Evolutionary conservation across 768 basidiomycete species (phyloP).

Genomic region (Termitomyces sp.): DNA sequence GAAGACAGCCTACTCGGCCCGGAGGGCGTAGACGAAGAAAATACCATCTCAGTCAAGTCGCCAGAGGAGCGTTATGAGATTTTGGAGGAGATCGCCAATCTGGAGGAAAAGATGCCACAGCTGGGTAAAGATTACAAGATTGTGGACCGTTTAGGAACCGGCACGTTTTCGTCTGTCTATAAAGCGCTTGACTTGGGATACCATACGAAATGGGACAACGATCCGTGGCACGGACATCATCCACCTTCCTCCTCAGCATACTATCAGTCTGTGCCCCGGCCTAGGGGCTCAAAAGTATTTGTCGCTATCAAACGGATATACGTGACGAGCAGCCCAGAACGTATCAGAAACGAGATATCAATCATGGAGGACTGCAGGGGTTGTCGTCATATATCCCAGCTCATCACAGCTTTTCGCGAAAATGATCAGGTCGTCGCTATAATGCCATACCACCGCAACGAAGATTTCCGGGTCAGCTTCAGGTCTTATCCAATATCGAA

Average conservation of each 20-base stretch:
- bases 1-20: conserved; percentile 28
- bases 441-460: conserved; percentile 90
- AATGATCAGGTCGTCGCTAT: conserved; percentile 90
- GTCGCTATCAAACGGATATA: conserved; percentile 97
- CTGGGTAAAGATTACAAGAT: conserved; percentile 67
- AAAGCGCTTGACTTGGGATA: conserved; percentile 83
- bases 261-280: conserved; percentile 47
- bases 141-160: conserved; percentile 90
- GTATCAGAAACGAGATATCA: conserved; percentile 88
- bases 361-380: conserved; percentile 86
- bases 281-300: conserved; percentile 50
- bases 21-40: conserved; percentile 54
- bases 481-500: not conserved
- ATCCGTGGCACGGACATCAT: conserved; percentile 66
- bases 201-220: conserved; percentile 72
- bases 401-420: conserved; percentile 91
- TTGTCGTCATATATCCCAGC: conserved; percentile 82
- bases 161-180: conserved; percentile 99
- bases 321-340: conserved; percentile 88
- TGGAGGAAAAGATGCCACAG: conserved; percentile 61
- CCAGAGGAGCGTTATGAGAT: conserved; percentile 72
- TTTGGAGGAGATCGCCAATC: conserved; percentile 66
- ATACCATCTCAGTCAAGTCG: conserved; percentile 49
- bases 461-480: conserved; percentile 80
- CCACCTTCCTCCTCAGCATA: conserved; percentile 57